phyloP scores from a whole-genome alignment of 2,329 filamentous ascomycete genomes.

The Diaporthe capsici region DNA sequence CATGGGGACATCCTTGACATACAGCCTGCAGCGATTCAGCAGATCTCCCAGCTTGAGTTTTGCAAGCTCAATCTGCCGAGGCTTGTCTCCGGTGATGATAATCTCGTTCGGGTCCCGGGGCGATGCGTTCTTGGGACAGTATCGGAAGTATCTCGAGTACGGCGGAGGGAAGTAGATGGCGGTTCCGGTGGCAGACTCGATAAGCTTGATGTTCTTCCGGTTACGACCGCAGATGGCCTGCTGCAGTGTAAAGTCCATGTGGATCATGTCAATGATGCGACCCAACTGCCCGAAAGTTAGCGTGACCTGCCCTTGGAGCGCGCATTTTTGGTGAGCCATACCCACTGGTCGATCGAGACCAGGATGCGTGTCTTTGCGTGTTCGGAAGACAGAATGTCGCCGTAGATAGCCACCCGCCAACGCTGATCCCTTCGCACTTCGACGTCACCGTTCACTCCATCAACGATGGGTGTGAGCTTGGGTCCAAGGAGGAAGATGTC shows the following conservation, averaged over 20 bases:
- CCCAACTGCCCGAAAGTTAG: slow-evolving; percentile 70
- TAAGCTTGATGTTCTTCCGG: slow-evolving; percentile 97
- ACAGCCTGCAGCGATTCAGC: slow-evolving; percentile 83
- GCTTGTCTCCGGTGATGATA: slow-evolving; percentile 92
- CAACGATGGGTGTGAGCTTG: slow-evolving; percentile 84
- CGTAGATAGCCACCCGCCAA: slow-evolving; percentile 93
- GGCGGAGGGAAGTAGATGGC: slow-evolving; percentile 98
- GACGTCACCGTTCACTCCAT: slow-evolving; percentile 80
- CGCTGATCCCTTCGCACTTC: slow-evolving; percentile 90
- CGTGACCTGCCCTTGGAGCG: slow-evolving; percentile 23
- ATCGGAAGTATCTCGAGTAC: slow-evolving; percentile 92
- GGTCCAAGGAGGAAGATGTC: slow-evolving; percentile 97
- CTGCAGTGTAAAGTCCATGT: slow-evolving; percentile 89
- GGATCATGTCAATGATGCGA: slow-evolving; percentile 82
- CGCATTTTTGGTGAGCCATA: slow-evolving; percentile 59
- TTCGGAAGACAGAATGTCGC: slow-evolving; percentile 94
- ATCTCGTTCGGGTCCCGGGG: slow-evolving; percentile 90
- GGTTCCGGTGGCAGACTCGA: slow-evolving; percentile 94
- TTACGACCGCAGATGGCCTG: slow-evolving; percentile 93
- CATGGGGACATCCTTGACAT: slow-evolving; percentile 92
- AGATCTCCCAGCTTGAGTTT: slow-evolving; percentile 94
- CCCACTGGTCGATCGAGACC: slow-evolving; percentile 97
- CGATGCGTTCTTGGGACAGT: slow-evolving; percentile 84
- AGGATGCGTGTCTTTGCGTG: slow-evolving; percentile 96
- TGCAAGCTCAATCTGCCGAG: slow-evolving; percentile 86